Conservation (phyloP, 83 land plant species). For the Thuja plicata region DNA sequence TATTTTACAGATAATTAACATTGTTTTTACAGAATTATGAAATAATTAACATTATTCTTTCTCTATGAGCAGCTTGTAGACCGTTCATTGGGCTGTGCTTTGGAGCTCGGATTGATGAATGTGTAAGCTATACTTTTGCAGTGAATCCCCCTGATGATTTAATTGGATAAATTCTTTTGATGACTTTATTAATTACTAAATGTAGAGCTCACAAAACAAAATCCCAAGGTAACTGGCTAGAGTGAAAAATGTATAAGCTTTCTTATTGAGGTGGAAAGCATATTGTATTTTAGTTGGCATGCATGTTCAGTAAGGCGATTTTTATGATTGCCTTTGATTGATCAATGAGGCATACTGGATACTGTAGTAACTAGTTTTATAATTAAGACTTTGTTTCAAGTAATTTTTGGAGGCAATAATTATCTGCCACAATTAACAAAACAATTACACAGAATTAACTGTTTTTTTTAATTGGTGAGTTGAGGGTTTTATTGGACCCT, state of each 20-base stretch:
- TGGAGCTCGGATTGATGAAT: conserved; percentile 7
- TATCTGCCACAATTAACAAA: background rate
- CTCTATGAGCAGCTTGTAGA: conserved; percentile 10
- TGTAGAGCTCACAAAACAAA: background rate
- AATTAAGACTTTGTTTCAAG: background rate
- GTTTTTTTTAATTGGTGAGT: too few species aligned
- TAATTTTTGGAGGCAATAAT: background rate
- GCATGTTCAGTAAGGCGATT: background rate
- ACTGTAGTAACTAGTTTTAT: background rate
- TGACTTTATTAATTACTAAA: background rate
- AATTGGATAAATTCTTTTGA: background rate
- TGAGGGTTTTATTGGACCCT: too few species aligned
- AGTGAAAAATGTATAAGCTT: background rate
- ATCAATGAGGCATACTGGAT: background rate
- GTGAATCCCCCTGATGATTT: background rate
- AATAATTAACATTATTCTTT: background rate
- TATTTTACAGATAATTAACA: too few species aligned
- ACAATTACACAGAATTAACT: too few species aligned
- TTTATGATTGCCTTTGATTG: background rate
- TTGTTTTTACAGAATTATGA: background rate
- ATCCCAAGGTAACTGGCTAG: background rate
- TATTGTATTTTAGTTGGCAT: background rate
- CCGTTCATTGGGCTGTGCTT: background rate
- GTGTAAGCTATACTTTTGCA: background rate
- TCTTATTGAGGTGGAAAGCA: background rate